These are phyloP conservation scores for Aspergillus ibericus DNA, from an alignment of 2,329 filamentous ascomycete species.

Conservation along the genomic window DNA sequence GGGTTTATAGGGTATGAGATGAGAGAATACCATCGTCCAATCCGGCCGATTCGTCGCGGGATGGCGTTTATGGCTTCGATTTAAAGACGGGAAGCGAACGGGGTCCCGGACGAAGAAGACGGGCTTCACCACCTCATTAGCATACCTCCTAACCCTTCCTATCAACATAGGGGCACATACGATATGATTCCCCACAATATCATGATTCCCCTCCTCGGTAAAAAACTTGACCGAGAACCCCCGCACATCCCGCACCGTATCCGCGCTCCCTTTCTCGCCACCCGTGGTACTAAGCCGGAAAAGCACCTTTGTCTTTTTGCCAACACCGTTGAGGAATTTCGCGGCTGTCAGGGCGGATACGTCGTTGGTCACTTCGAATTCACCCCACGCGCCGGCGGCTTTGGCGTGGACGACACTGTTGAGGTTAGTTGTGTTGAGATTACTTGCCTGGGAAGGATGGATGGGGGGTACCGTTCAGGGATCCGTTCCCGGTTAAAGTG, in stretches of 20 bases:
- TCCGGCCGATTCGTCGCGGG: not conserved
- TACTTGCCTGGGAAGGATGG: not conserved
- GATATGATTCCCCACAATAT: slow-evolving; percentile 27
- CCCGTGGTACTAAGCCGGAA: slow-evolving; percentile 51
- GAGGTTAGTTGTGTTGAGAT: not conserved
- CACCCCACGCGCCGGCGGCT: slow-evolving; percentile 57
- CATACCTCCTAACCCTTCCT: not conserved
- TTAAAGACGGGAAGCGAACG: not conserved
- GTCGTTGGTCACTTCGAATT: slow-evolving; percentile 63
- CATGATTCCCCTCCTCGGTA: slow-evolving; percentile 52
- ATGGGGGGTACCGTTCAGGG: slow-evolving; percentile 49
- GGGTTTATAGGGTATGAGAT: not conserved
- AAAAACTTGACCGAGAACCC: slow-evolving; percentile 55
- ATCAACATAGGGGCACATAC: slow-evolving; percentile 10
- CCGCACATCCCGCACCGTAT: slow-evolving; percentile 52
- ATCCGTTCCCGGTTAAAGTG: slow-evolving; percentile 65
- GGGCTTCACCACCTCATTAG: not conserved
- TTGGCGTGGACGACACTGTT: slow-evolving; percentile 59
- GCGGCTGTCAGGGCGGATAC: slow-evolving; percentile 58
- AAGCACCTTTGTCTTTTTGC: slow-evolving; percentile 55
- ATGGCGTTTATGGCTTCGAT: not conserved
- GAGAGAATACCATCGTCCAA: not conserved
- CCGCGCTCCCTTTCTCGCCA: slow-evolving; percentile 49
- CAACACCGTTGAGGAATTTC: slow-evolving; percentile 54
- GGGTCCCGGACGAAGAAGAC: not conserved